These are phyloP conservation scores for Aspergillus campestris DNA, from an alignment of 495 filamentous ascomycete species.

Conservation along the genomic window DNA sequence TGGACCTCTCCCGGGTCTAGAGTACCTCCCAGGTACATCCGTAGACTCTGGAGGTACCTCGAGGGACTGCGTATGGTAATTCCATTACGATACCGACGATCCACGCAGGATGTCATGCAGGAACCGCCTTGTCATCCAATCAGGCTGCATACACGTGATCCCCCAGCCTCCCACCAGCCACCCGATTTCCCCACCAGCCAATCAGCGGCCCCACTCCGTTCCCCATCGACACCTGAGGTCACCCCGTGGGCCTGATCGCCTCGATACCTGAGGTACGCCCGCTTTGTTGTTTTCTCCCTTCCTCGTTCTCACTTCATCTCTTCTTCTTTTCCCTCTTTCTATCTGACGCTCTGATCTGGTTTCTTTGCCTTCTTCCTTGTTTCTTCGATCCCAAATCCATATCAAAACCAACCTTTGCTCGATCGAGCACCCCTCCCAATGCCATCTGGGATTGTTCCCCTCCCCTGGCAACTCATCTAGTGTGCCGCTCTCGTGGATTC, in stretches of 20 bases:
- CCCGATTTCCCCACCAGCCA: slow-evolving; percentile 4
- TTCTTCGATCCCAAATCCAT: not conserved
- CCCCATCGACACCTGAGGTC: not conserved
- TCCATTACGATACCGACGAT: too few species aligned
- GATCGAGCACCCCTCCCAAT: too few species aligned
- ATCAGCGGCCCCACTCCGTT: not conserved
- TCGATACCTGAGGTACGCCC: not conserved
- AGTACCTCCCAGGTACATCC: too few species aligned
- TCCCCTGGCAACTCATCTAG: not conserved
- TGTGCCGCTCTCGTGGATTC: not conserved
- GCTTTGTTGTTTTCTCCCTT: slow-evolving; percentile 1
- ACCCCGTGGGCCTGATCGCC: not conserved
- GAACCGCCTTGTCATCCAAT: slow-evolving; percentile 6
- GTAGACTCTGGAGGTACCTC: not conserved
- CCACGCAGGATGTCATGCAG: slow-evolving; percentile 2
- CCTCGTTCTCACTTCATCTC: not conserved
- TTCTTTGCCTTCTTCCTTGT: not conserved
- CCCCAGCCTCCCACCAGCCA: slow-evolving; percentile 10
- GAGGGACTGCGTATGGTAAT: not conserved
- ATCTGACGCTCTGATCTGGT: slow-evolving; percentile 1
- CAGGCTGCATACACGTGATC: not conserved
- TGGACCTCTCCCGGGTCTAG: too few species aligned
- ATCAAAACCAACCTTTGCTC: not conserved
- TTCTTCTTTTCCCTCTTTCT: not conserved
- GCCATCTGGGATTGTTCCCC: not conserved